These are phyloP conservation scores for Malassezia globosa DNA, from an alignment of 1,284 basidiomycete genomes.

Conservation along the genomic window DNA sequence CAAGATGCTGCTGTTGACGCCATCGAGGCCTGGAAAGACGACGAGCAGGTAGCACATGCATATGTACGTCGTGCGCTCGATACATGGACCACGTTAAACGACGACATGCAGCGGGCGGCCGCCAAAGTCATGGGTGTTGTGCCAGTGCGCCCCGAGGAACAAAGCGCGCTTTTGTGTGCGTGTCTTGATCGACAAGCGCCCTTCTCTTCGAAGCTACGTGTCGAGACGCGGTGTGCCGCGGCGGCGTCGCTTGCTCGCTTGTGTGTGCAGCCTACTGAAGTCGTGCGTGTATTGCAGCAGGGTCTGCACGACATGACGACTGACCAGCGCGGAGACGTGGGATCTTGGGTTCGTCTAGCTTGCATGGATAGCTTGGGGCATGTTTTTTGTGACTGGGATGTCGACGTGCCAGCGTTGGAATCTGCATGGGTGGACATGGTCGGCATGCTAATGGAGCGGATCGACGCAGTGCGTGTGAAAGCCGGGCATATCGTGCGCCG, in stretches of 20 bases:
- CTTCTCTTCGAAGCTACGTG: conserved; percentile 36
- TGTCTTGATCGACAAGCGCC: neutral
- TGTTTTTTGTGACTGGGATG: neutral
- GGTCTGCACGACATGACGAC: conserved; percentile 80
- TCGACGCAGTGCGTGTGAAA: conserved; percentile 74
- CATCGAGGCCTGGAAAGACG: conserved; percentile 57
- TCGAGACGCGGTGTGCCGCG: conserved; percentile 63
- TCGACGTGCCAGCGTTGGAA: conserved; percentile 12
- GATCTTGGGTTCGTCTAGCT: conserved; percentile 82
- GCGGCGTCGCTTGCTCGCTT: conserved; percentile 55
- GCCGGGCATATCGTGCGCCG: conserved; percentile 53
- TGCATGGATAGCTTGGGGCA: conserved; percentile 56
- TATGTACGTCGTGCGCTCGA: conserved; percentile 21
- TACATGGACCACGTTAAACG: conserved; percentile 51
- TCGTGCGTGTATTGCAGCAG: conserved; percentile 48
- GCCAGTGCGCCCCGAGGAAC: neutral
- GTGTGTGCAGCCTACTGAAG: neutral
- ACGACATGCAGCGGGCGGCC: conserved; percentile 63
- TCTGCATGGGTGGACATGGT: conserved; percentile 54
- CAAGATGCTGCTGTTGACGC: conserved; percentile 65
- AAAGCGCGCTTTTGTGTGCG: conserved; percentile 51
- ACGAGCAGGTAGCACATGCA: conserved; percentile 55
- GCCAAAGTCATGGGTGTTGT: conserved; percentile 55
- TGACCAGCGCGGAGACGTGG: conserved; percentile 91
- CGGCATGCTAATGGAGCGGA: conserved; percentile 78